Evolutionary conservation across 345 rosid genomes (phyloP).

Genomic region (Sonneratia caseolaris): DNA sequence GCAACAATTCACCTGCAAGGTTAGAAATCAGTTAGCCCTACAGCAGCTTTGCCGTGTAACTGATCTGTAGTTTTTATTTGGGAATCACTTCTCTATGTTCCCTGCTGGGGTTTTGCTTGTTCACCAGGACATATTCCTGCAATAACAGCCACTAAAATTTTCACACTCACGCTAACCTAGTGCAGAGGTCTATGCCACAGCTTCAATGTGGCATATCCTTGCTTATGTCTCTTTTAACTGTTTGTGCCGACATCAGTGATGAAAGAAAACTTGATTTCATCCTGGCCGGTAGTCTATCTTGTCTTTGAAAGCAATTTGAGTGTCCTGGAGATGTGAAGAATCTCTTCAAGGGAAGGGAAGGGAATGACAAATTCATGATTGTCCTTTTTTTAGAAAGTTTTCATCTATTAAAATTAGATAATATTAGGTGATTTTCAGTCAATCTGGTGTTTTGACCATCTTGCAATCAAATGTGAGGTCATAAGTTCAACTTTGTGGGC

Average conservation of each 20-base stretch:
- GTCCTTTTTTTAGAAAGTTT: too few relatives aligned
- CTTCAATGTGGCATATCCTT: neutral
- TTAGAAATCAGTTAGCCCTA: neutral
- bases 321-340: too few relatives aligned
- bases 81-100: neutral
- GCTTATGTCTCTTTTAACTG: neutral
- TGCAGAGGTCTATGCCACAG: neutral
- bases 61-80: neutral
- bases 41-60: neutral
- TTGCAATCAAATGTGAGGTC: neutral
- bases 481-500: neutral
- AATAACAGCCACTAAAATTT: neutral
- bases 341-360: too few relatives aligned
- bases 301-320: too few relatives aligned
- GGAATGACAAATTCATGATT: too few relatives aligned
- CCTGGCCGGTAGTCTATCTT: neutral
- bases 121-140: neutral
- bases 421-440: too few relatives aligned
- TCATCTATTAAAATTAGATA: too few relatives aligned
- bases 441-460: neutral
- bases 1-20: neutral
- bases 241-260: neutral
- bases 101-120: neutral
- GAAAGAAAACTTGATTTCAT: neutral
- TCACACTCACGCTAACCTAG: neutral